Evolutionary conservation across 306 rosid species (phyloP).

Genomic region (Parietaria judaica): DNA sequence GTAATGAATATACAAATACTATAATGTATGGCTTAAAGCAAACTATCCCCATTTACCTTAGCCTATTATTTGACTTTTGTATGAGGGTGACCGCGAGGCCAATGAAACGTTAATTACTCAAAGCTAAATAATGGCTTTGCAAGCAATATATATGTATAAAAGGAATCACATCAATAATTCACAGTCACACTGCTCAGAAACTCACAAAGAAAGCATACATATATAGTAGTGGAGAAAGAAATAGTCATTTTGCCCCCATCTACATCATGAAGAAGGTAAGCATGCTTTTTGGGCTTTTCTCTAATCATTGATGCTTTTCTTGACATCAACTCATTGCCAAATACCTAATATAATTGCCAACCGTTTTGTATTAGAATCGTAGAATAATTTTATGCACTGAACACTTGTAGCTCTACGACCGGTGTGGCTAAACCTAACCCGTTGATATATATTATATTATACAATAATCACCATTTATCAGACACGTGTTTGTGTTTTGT

Average conservation of each 20-base stretch:
- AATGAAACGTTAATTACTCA: not conserved
- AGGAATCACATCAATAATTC: not conserved
- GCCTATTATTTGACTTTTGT: not conserved
- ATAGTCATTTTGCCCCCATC: constrained; percentile 10
- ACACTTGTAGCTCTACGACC: too few species aligned
- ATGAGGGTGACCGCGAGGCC: not conserved
- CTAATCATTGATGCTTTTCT: not conserved
- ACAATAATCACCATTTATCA: too few species aligned
- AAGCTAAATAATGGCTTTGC: not conserved
- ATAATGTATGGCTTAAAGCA: constrained; percentile 3
- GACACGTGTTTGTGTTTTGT: too few species aligned
- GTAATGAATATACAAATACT: constrained; percentile 3
- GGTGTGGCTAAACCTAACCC: too few species aligned
- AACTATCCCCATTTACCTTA: not conserved
- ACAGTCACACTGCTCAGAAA: not conserved
- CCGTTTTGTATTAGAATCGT: too few species aligned
- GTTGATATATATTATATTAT: too few species aligned
- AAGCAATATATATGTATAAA: not conserved
- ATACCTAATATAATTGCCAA: too few species aligned
- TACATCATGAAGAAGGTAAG: not conserved
- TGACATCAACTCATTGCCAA: too few species aligned
- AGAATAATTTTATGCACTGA: too few species aligned
- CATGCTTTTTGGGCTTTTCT: constrained; percentile 8
- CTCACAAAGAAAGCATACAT: not conserved
- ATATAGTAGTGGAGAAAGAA: not conserved